phyloP scores from a whole-genome alignment of 164 flowering plant species.

The Magnolia changhungtana region DNA sequence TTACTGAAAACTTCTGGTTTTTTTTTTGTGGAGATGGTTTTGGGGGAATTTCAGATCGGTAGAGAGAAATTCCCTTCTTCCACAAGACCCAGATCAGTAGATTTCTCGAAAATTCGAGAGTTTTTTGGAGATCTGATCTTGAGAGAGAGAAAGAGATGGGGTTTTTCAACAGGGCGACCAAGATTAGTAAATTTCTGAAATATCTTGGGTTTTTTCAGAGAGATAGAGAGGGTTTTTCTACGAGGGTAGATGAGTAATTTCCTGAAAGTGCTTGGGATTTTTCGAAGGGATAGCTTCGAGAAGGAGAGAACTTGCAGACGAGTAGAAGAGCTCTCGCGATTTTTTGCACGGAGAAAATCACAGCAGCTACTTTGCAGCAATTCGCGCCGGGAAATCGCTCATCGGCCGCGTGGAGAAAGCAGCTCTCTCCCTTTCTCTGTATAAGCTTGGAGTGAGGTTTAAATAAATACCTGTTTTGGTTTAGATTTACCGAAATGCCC shows the following conservation, averaged over 20 bases:
- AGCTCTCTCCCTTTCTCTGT: neutral
- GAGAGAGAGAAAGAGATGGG: neutral
- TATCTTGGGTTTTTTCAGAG: neutral
- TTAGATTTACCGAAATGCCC: neutral
- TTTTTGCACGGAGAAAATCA: neutral
- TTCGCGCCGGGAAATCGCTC: slow-evolving; percentile 15
- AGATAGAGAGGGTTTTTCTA: neutral
- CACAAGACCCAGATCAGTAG: slow-evolving; percentile 1
- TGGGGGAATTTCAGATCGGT: neutral
- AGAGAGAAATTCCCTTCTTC: neutral
- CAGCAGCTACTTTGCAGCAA: neutral
- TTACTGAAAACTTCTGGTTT: neutral
- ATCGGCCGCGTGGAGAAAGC: slow-evolving; percentile 5
- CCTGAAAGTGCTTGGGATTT: too few relatives aligned
- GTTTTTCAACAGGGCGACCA: neutral
- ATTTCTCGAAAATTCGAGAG: neutral
- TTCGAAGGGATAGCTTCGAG: neutral
- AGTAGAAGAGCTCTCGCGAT: neutral
- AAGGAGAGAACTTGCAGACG: neutral
- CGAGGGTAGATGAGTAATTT: neutral
- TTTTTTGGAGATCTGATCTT: neutral
- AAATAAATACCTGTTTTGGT: neutral
- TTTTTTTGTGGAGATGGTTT: neutral
- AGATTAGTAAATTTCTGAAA: neutral
- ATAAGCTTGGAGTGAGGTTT: neutral